Base-by-base conservation (phyloP, 805 yeast genomes). In the Wickerhamiella nectarea region DNA sequence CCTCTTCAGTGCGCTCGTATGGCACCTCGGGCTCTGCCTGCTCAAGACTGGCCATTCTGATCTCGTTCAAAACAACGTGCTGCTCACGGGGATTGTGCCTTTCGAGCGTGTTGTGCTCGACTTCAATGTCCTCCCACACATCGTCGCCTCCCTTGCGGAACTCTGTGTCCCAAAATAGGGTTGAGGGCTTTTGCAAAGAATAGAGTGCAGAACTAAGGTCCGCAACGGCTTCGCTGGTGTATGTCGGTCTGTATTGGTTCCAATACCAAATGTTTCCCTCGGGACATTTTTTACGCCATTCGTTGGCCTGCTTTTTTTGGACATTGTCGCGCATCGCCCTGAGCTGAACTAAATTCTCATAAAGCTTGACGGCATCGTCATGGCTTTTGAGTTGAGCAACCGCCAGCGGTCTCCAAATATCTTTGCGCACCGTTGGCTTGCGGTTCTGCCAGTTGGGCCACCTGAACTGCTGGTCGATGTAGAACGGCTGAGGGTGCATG, bases 361-460 rank as follows among this genome's bases (percentile, higher is more conserved):
- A 85, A 6, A 91, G 80, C 35, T 77, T 75, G 12, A 75, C 74
- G 1, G 94, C 83, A 35, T 69, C 62, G 40, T 76, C 78, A 38
- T 49, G 49, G 15, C 48, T 40, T 12, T 50, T 46, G 17, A 51
- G 44, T 44, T 51, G 51, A 1, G 83, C 86, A 35, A 86, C 91
- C 36, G 91, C 83, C 83, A 89, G 74, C 43, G 87, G 72, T 54
- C 89, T 71, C 96, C 96, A 87, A 41, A 86, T 68, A 61, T 87
- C 97, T 53, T 78, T 71, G 64, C 97, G 76, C 53, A 76, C 68
- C 31, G 74, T 66, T 3, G 96, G 96, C 53, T 71, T 74, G 56
- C 80, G 70, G 67, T 87, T 85, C 58, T 83, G 80, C 93, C 94
- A 83, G 67, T 85, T 83, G 36, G 95, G 93, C 56, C 83, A 70